phyloP scores from a whole-genome alignment of 2,329 filamentous ascomycete species.

The Paracamarosporium sp. region DNA sequence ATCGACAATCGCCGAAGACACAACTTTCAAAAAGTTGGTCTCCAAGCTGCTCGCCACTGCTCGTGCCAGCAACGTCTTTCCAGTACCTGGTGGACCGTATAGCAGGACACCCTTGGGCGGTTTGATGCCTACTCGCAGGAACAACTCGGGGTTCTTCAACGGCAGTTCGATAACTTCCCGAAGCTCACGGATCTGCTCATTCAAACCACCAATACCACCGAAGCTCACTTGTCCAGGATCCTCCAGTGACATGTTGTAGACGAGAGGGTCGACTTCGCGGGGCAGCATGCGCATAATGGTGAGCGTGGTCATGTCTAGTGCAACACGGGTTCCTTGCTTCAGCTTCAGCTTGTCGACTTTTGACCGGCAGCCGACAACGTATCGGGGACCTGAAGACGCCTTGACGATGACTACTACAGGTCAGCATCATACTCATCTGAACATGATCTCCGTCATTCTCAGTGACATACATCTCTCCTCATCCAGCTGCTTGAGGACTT shows the following conservation, averaged over 20 bases:
- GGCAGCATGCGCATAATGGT: constrained; percentile 99
- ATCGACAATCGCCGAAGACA: constrained; percentile 98
- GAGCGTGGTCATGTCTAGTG: constrained; percentile 98
- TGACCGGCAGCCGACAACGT: constrained; percentile 96
- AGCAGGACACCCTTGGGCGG: constrained; percentile 96
- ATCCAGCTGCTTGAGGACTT: constrained; percentile 97
- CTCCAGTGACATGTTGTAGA: constrained; percentile 99
- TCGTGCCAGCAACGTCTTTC: constrained; percentile 92
- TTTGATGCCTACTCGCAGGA: constrained; percentile 96
- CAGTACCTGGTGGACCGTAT: constrained; percentile 95
- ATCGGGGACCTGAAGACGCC: constrained; percentile 94
- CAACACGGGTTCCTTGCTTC: constrained; percentile 97
- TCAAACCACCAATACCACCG: constrained; percentile 94
- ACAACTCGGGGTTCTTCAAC: constrained; percentile 97
- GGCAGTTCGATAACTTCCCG: constrained; percentile 97
- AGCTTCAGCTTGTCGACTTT: constrained; percentile 98
- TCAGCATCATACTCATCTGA: constrained; percentile 20
- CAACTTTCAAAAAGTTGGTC: constrained; percentile 98
- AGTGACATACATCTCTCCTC: constrained; percentile 88
- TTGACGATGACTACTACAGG: constrained; percentile 85
- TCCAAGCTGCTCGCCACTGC: constrained; percentile 96
- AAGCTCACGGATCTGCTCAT: constrained; percentile 97
- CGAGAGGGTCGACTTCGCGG: constrained; percentile 95
- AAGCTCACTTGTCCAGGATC: constrained; percentile 98
- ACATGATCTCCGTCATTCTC: not conserved